Conservation (phyloP, 2,329 filamentous ascomycete genomes). For the Cercospora zeae-maydis region DNA sequence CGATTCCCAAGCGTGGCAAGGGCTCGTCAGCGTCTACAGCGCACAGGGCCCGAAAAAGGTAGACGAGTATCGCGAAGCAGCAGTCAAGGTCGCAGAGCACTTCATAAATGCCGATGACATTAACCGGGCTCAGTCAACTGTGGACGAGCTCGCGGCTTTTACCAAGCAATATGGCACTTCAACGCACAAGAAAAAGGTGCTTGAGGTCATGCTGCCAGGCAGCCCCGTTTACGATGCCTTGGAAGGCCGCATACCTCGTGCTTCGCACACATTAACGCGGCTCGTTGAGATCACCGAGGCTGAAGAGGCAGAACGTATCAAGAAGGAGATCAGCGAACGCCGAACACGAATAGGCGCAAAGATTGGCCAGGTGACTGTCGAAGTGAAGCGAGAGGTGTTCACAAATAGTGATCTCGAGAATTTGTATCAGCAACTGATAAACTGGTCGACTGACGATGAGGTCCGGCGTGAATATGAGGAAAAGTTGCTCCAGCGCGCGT, state of each 20-base stretch:
- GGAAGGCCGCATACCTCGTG: constrained; percentile 77
- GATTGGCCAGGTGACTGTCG: constrained; percentile 74
- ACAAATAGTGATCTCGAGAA: constrained; percentile 71
- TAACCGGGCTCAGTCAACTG: constrained; percentile 57
- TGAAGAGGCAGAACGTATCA: constrained; percentile 85
- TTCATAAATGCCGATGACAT: constrained; percentile 63
- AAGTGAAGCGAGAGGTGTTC: constrained; percentile 85
- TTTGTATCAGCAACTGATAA: constrained; percentile 77
- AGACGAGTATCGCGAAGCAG: constrained; percentile 69
- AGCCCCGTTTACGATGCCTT: constrained; percentile 77
- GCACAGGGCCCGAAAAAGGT: constrained; percentile 65
- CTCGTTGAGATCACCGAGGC: constrained; percentile 79
- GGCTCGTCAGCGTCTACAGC: constrained; percentile 80
- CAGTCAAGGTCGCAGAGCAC: constrained; percentile 69
- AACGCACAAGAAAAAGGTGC: constrained; percentile 69
- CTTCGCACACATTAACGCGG: constrained; percentile 73
- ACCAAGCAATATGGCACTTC: constrained; percentile 69
- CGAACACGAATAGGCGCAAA: constrained; percentile 82
- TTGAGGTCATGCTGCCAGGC: constrained; percentile 72
- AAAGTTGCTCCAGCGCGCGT: constrained; percentile 76
- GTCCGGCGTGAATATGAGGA: constrained; percentile 81
- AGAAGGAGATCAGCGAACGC: constrained; percentile 82
- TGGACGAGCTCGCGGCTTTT: constrained; percentile 76
- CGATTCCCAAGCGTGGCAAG: constrained; percentile 87
- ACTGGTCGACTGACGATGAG: constrained; percentile 88